phyloP scores from a whole-genome alignment of 768 basidiomycete genomes.

The Kwoniella pini region DNA sequence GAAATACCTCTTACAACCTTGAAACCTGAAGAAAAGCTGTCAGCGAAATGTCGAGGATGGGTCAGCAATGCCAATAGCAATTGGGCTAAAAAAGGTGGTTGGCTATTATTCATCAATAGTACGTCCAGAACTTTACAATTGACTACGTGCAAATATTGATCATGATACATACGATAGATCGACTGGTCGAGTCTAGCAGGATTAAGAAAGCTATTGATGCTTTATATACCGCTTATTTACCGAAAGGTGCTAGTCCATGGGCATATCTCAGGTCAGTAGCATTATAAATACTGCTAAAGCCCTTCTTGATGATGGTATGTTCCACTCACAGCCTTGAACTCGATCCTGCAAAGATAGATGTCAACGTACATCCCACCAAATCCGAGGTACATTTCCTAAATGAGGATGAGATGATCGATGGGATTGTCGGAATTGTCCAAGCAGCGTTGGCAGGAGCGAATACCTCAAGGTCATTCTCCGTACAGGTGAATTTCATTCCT shows the following conservation, averaged over 20 bases:
- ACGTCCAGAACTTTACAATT: slow-evolving; percentile 45
- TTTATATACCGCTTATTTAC: slow-evolving; percentile 77
- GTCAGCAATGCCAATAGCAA: slow-evolving; percentile 88
- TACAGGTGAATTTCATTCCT: slow-evolving; percentile 57
- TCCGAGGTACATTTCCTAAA: slow-evolving; percentile 89
- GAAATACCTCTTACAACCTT: slow-evolving; percentile 47
- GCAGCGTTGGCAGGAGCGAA: slow-evolving; percentile 61
- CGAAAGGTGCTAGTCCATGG: slow-evolving; percentile 87
- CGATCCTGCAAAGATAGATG: slow-evolving; percentile 84
- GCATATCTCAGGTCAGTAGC: slow-evolving; percentile 90
- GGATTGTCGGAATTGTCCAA: slow-evolving; percentile 73
- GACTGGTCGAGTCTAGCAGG: slow-evolving; percentile 81
- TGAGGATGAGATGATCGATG: slow-evolving; percentile 80
- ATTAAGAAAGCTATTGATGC: slow-evolving; percentile 86
- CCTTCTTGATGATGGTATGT: too few species aligned
- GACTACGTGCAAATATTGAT: not conserved
- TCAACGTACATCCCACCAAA: slow-evolving; percentile 98
- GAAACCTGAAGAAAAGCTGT: slow-evolving; percentile 55
- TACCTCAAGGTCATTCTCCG: slow-evolving; percentile 56
- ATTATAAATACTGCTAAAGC: too few species aligned
- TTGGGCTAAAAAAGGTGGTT: slow-evolving; percentile 73
- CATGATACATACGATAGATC: slow-evolving; percentile 61
- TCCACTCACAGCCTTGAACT: slow-evolving; percentile 77
- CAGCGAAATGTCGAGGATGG: slow-evolving; percentile 73
- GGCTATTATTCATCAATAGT: slow-evolving; percentile 96